Evolutionary conservation across 2,329 filamentous ascomycete genomes (phyloP).

Genomic region (Triangularia setosa): DNA sequence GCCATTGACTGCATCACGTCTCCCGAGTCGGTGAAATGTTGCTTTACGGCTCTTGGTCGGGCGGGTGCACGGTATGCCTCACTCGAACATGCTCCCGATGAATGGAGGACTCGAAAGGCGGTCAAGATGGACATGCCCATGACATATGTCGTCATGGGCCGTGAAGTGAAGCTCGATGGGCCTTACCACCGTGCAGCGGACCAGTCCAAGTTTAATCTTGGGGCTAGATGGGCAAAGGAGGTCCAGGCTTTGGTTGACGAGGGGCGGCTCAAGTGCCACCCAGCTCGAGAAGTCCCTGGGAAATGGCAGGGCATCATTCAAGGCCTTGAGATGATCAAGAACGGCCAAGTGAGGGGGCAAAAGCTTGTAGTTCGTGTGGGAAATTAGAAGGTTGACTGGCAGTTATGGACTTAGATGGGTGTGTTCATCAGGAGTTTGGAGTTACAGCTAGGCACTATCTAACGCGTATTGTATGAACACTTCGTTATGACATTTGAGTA

Average conservation of each 20-base stretch:
- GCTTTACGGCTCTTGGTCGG: slow-evolving; percentile 36
- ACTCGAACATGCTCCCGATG: slow-evolving; percentile 33
- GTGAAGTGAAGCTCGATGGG: not conserved
- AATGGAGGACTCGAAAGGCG: not conserved
- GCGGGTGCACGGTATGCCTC: slow-evolving; percentile 37
- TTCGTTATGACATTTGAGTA: too few species aligned
- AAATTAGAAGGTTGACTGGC: too few species aligned
- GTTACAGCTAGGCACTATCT: too few species aligned
- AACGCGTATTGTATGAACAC: too few species aligned
- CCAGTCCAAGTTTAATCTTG: not conserved
- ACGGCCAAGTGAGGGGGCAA: not conserved
- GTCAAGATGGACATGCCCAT: not conserved
- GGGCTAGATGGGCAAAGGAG: not conserved
- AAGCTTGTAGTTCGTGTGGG: slow-evolving; percentile 11
- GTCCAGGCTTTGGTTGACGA: slow-evolving; percentile 2
- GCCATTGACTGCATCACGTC: slow-evolving; percentile 43
- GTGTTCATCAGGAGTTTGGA: too few species aligned
- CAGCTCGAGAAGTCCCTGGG: not conserved
- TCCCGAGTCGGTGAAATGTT: slow-evolving; percentile 32
- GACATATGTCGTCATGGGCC: not conserved
- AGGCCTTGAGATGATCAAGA: not conserved
- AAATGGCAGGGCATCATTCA: not conserved
- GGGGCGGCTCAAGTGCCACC: not conserved
- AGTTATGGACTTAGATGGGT: too few species aligned
- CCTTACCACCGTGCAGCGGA: not conserved